These are phyloP conservation scores for Leptographium wingfieldii DNA, from an alignment of 2,329 filamentous ascomycete genomes.

Conservation along the genomic window DNA sequence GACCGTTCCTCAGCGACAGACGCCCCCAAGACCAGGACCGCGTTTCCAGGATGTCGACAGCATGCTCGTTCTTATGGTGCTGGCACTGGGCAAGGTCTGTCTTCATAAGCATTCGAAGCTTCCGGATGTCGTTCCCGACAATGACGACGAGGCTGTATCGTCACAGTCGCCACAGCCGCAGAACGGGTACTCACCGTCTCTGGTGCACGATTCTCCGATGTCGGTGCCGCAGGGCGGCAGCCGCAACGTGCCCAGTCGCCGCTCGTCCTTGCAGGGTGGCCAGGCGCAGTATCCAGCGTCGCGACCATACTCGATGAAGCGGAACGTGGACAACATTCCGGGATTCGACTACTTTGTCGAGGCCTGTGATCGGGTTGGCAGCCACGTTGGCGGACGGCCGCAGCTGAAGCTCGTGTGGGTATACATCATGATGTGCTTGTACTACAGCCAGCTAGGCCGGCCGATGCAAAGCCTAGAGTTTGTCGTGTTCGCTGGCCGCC, in stretches of 20 bases:
- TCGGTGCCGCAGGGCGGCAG: constrained; percentile 18
- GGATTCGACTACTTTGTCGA: constrained; percentile 83
- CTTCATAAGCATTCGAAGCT: constrained; percentile 35
- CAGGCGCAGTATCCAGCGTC: constrained; percentile 6
- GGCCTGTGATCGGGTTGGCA: constrained; percentile 75
- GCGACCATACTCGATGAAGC: constrained; percentile 14
- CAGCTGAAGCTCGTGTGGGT: constrained; percentile 77
- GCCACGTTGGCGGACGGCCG: constrained; percentile 57
- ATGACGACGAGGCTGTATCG: constrained; percentile 17
- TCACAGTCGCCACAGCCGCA: constrained; percentile 26
- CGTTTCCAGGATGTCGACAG: constrained; percentile 61
- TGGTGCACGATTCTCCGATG: constrained; percentile 39
- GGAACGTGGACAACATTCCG: constrained; percentile 76
- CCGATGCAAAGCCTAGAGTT: constrained; percentile 71
- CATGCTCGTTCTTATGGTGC: constrained; percentile 67
- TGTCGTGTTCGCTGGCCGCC: constrained; percentile 43
- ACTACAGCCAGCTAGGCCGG: constrained; percentile 75
- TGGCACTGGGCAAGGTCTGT: constrained; percentile 81
- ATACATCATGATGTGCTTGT: constrained; percentile 72
- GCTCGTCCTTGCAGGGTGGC: constrained; percentile 37
- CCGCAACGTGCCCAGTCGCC: constrained; percentile 31
- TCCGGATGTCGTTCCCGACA: constrained; percentile 45
- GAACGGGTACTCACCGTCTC: constrained; percentile 39
- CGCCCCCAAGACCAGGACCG: constrained; percentile 27
- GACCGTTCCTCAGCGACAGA: constrained; percentile 12